Evolutionary conservation across 2,329 filamentous ascomycete species (phyloP).

Genomic region (Monosporascus sp.): DNA sequence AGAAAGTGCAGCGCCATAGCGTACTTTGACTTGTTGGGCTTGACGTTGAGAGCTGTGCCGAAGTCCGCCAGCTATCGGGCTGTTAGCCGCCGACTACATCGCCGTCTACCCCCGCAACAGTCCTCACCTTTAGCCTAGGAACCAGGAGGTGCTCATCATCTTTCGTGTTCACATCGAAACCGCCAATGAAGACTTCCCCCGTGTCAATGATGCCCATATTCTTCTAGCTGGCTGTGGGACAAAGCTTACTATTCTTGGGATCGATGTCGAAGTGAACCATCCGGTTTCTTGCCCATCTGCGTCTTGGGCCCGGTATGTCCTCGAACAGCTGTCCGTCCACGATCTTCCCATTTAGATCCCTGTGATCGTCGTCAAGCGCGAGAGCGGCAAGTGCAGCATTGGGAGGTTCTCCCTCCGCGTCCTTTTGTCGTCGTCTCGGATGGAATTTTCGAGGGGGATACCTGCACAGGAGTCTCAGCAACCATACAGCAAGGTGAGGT

Average conservation of each 20-base stretch:
- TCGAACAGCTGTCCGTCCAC: conserved; percentile 14
- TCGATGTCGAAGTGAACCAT: conserved; percentile 20
- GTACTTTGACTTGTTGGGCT: conserved; percentile 14
- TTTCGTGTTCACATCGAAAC: conserved; percentile 4
- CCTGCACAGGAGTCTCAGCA: conserved; percentile 9
- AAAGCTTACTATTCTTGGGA: conserved; percentile 12
- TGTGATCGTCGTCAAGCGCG: too few relatives aligned
- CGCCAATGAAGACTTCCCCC: conserved; percentile 11
- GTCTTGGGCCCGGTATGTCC: conserved; percentile 4
- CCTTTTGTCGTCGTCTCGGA: conserved; percentile 5
- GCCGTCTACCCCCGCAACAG: too few relatives aligned
- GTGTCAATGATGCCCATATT: neutral
- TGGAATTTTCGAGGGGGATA: conserved; percentile 19
- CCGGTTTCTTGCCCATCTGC: conserved; percentile 11
- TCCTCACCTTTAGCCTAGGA: conserved; percentile 15
- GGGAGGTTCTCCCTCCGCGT: neutral
- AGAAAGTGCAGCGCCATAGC: neutral
- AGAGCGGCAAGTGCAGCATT: neutral
- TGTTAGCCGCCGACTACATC: neutral
- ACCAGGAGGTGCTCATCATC: conserved; percentile 14
- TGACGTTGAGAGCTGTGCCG: conserved; percentile 6
- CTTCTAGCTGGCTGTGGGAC: neutral
- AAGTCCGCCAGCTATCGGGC: conserved; percentile 14
- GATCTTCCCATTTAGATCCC: conserved; percentile 2
- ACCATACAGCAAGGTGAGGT: neutral